These are phyloP conservation scores for Fomitopsis serialis DNA, from an alignment of 768 basidiomycete genomes.

Conservation along the genomic window DNA sequence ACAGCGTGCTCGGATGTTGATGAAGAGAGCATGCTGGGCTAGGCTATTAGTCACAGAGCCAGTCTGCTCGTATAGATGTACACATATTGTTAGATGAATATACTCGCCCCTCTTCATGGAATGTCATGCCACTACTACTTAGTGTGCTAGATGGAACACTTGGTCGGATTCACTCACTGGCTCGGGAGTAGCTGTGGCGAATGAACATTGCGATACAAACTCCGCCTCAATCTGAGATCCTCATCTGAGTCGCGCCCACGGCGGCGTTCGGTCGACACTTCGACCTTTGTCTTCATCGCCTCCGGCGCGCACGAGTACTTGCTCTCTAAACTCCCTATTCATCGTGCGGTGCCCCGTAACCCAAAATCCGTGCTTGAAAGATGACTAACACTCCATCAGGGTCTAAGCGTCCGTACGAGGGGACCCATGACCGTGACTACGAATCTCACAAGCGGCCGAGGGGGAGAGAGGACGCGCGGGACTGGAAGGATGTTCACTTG, in stretches of 20 bases:
- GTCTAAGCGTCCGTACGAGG: slow-evolving; percentile 76
- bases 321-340: slow-evolving; percentile 27
- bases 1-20: slow-evolving; percentile 29
- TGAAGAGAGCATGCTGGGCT: slow-evolving; percentile 27
- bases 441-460: slow-evolving; percentile 50
- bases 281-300: not conserved
- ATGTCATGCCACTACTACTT: too few relatives aligned
- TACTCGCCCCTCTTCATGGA: too few relatives aligned
- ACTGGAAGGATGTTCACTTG: slow-evolving; percentile 69
- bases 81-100: too few relatives aligned
- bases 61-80: too few relatives aligned
- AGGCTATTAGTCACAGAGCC: too few relatives aligned
- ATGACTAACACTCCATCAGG: slow-evolving; percentile 86
- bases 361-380: slow-evolving; percentile 38
- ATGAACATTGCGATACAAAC: too few relatives aligned
- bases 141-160: too few relatives aligned
- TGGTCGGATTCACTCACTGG: too few relatives aligned
- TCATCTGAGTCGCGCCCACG: not conserved
- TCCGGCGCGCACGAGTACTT: not conserved
- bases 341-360: slow-evolving; percentile 84
- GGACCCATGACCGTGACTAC: slow-evolving; percentile 34
- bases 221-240: not conserved
- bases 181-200: too few relatives aligned
- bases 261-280: not conserved
- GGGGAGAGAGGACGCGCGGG: slow-evolving; percentile 47